These are phyloP conservation scores for Trichosporon sp. DNA, from an alignment of 1,284 basidiomycete genomes.

Conservation along the genomic window DNA sequence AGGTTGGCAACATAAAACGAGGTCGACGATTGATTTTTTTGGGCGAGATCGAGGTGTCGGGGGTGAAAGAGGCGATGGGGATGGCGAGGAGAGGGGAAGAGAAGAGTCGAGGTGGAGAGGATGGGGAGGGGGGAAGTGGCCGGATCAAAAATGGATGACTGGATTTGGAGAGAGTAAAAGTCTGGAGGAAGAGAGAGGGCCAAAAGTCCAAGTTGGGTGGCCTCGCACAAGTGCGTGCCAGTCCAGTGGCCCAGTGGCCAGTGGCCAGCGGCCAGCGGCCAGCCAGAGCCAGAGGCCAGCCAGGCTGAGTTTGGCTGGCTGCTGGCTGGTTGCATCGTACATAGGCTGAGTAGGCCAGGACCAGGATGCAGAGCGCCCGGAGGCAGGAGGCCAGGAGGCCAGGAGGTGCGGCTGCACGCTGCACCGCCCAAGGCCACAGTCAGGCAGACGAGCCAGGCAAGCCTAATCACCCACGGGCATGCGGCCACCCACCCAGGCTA, in stretches of 20 bases:
- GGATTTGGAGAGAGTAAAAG: slow-evolving; percentile 3
- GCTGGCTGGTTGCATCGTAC: not conserved
- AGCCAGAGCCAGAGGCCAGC: not conserved
- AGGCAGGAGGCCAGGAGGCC: not conserved
- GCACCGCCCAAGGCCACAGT: not conserved
- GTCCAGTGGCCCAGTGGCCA: not conserved
- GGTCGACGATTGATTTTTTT: not conserved
- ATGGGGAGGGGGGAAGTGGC: not conserved
- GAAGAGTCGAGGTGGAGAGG: not conserved
- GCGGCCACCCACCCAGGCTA: not conserved
- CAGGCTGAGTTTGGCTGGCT: not conserved
- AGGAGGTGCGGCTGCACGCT: not conserved
- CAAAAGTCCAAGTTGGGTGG: slow-evolving; percentile 1
- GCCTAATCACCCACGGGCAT: not conserved
- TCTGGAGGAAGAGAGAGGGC: not conserved
- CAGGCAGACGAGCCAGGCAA: not conserved
- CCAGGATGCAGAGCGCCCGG: not conserved
- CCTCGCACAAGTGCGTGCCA: not conserved
- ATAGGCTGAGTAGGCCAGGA: not conserved
- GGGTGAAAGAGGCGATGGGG: not conserved
- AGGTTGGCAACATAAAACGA: not conserved
- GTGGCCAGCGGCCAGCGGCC: not conserved
- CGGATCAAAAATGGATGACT: not conserved
- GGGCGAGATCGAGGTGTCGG: not conserved
- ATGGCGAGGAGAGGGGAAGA: not conserved